A percentile compares a stretch with the other conserved stretches of the same genome.
Conservation (phyloP, 2,329 filamentous ascomycete genomes). For the Alternaria gaisen region DNA sequence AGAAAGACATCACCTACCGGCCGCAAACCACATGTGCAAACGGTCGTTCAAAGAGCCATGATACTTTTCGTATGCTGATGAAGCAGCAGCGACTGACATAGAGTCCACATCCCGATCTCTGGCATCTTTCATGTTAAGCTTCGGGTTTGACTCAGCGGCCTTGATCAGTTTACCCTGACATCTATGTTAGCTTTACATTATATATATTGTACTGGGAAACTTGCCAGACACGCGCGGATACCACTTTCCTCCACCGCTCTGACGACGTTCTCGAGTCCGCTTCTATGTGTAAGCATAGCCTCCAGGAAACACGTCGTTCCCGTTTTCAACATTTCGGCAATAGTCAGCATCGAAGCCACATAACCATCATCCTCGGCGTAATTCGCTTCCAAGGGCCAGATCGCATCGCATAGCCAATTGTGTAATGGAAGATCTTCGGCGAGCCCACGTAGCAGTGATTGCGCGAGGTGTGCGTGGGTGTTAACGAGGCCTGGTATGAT, state of each 20-base stretch:
- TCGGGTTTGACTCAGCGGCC: slow-evolving; percentile 45
- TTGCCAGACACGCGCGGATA: slow-evolving; percentile 40
- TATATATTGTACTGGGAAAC: background rate
- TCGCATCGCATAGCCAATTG: slow-evolving; percentile 44
- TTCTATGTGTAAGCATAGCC: slow-evolving; percentile 48
- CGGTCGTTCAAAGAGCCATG: slow-evolving; percentile 51
- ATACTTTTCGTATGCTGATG: slow-evolving; percentile 42
- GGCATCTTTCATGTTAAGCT: slow-evolving; percentile 47
- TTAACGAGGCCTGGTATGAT: slow-evolving; percentile 51
- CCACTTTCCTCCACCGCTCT: slow-evolving; percentile 46
- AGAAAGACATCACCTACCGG: slow-evolving; percentile 21
- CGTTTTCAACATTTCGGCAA: slow-evolving; percentile 51
- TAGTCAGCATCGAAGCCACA: slow-evolving; percentile 44
- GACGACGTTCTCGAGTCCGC: slow-evolving; percentile 37
- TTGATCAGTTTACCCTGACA: slow-evolving; percentile 51
- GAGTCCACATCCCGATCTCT: slow-evolving; percentile 49
- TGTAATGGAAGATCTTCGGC: slow-evolving; percentile 36
- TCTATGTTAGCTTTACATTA: background rate
- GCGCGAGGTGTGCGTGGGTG: slow-evolving; percentile 49
- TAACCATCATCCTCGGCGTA: slow-evolving; percentile 48
- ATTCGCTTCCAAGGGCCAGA: slow-evolving; percentile 51
- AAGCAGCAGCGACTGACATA: slow-evolving; percentile 48
- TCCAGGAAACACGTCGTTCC: slow-evolving; percentile 53
- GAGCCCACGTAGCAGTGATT: slow-evolving; percentile 48
- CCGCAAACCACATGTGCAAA: slow-evolving; percentile 60